Conservation (phyloP, 768 basidiomycete species). For the Agrocybe praecox region DNA sequence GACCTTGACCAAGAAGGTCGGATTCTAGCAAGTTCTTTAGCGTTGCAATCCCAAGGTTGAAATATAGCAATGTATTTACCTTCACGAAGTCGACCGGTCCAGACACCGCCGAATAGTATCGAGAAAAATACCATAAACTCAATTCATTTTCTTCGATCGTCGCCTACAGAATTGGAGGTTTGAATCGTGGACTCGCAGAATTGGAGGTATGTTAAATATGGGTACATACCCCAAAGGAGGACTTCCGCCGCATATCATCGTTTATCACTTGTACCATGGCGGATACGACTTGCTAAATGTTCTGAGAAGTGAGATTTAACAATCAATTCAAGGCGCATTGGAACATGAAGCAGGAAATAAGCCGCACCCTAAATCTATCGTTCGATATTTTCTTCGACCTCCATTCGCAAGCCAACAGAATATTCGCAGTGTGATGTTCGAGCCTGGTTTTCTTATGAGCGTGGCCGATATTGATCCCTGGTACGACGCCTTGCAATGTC, state of each 20-base stretch:
- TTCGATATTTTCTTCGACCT: no score
- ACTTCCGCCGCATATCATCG: conserved; percentile 3
- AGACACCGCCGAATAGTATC: background rate
- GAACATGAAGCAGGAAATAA: background rate
- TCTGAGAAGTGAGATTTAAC: background rate
- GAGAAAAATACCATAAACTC: background rate
- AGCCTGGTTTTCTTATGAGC: background rate
- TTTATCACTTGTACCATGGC: conserved; percentile 9
- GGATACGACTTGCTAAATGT: conserved; percentile 1
- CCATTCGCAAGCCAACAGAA: background rate
- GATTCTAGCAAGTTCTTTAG: background rate
- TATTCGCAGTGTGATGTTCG: background rate
- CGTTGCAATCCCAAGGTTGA: background rate
- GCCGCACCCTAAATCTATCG: background rate
- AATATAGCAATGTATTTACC: background rate
- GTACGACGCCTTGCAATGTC: no score
- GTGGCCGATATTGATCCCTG: background rate
- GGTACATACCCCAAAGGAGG: background rate
- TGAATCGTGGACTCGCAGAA: no score
- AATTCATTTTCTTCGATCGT: background rate
- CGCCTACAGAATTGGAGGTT: no score
- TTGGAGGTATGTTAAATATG: background rate
- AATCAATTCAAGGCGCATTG: no score
- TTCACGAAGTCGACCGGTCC: background rate
- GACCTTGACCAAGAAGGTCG: background rate